These are phyloP conservation scores for Ceratocystis huliohia DNA, from an alignment of 2,329 filamentous ascomycete species.

Conservation along the genomic window DNA sequence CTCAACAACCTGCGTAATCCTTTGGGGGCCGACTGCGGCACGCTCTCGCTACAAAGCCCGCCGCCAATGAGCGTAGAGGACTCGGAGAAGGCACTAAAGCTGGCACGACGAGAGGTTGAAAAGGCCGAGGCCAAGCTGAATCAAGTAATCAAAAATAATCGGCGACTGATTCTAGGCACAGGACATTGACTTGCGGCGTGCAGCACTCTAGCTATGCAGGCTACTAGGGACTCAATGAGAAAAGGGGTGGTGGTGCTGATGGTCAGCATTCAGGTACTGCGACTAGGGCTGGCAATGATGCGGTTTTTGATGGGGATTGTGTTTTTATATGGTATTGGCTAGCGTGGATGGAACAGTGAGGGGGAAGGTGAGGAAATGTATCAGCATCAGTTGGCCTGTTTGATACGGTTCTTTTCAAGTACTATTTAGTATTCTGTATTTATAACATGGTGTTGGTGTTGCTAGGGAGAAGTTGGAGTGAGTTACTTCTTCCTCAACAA, in stretches of 20 bases:
- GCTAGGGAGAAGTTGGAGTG: too few species aligned
- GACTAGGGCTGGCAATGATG: slow-evolving; percentile 22
- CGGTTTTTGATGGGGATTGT: slow-evolving; percentile 22
- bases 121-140: slow-evolving; percentile 50
- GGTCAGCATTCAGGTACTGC: slow-evolving; percentile 22
- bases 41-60: slow-evolving; percentile 29
- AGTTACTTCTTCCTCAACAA: too few species aligned
- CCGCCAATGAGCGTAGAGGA: slow-evolving; percentile 51
- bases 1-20: slow-evolving; percentile 11
- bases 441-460: too few species aligned
- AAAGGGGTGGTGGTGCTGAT: slow-evolving; percentile 21
- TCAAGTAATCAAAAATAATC: slow-evolving; percentile 47
- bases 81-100: slow-evolving; percentile 42
- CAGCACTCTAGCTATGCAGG: slow-evolving; percentile 20
- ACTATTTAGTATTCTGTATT: too few species aligned
- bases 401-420: too few species aligned
- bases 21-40: not conserved
- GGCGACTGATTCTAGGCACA: slow-evolving; percentile 37
- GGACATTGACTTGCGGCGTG: slow-evolving; percentile 21
- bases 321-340: slow-evolving; percentile 17
- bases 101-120: slow-evolving; percentile 47
- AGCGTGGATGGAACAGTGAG: slow-evolving; percentile 6
- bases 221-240: slow-evolving; percentile 19
- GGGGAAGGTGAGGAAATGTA: not conserved
- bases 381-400: not conserved